Evolutionary conservation across 2,329 filamentous ascomycete species (phyloP).

Genomic region (Talaromyces verruculosus): DNA sequence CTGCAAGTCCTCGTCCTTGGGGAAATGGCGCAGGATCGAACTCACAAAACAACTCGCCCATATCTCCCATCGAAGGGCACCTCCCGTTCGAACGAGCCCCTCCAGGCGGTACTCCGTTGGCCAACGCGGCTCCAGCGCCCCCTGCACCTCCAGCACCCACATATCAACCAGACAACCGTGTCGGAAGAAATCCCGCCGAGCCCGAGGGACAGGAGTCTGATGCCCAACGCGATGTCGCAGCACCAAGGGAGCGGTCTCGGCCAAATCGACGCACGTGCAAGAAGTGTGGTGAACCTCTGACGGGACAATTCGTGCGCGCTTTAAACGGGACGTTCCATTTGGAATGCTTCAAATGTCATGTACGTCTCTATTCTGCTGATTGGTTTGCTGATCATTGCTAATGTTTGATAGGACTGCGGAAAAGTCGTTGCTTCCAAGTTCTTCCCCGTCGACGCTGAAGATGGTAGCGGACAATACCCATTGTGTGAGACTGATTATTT

Average conservation of each 20-base stretch:
- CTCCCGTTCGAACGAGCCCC: conserved; percentile 31
- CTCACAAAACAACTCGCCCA: conserved; percentile 41
- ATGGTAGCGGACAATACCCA: conserved; percentile 80
- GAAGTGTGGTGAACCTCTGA: conserved; percentile 84
- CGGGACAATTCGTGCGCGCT: conserved; percentile 93
- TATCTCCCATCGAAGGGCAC: conserved; percentile 40
- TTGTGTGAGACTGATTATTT: conserved; percentile 99
- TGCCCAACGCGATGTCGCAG: conserved; percentile 35
- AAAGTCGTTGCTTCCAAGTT: conserved; percentile 98
- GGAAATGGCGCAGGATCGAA: conserved; percentile 39
- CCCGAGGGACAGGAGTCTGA: conserved; percentile 32
- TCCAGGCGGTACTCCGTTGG: conserved; percentile 12
- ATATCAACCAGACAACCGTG: conserved; percentile 28
- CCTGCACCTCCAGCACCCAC: conserved; percentile 5
- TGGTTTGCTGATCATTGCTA: conserved; percentile 25
- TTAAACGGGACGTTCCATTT: conserved; percentile 92
- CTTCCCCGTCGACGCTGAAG: conserved; percentile 91
- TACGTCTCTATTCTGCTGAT: conserved; percentile 51
- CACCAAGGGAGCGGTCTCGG: conserved; percentile 38
- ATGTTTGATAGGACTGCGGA: conserved; percentile 73
- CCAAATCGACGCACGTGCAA: conserved; percentile 61
- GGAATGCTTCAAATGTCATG: conserved; percentile 96
- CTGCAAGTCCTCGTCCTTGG: conserved; percentile 34
- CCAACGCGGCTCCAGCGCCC: conserved; percentile 7
- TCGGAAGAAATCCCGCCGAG: conserved; percentile 30